These are phyloP conservation scores for Fusarium floridanum DNA, from an alignment of 2,329 filamentous ascomycete species.

Conservation along the genomic window DNA sequence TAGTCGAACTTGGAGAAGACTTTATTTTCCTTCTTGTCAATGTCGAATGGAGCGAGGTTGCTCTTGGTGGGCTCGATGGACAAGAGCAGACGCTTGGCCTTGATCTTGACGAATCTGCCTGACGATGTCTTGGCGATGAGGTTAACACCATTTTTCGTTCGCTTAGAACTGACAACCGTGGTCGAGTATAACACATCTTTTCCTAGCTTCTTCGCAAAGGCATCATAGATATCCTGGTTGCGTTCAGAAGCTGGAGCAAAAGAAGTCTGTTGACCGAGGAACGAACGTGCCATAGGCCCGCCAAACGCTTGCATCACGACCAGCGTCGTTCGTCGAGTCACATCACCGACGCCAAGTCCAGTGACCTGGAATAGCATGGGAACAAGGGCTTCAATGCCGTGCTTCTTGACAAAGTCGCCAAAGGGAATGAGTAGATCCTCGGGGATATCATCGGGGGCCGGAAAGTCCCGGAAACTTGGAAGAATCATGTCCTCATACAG, in stretches of 20 bases:
- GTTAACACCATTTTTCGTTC: slow-evolving; percentile 42
- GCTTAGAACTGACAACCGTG: slow-evolving; percentile 49
- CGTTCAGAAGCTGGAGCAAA: slow-evolving; percentile 52
- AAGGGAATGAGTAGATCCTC: slow-evolving; percentile 59
- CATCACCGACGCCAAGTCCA: slow-evolving; percentile 59
- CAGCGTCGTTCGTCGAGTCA: slow-evolving; percentile 58
- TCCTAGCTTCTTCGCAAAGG: slow-evolving; percentile 51
- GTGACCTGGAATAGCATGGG: slow-evolving; percentile 56
- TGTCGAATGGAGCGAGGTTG: slow-evolving; percentile 50
- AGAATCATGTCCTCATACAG: slow-evolving; percentile 50
- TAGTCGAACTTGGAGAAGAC: slow-evolving; percentile 53
- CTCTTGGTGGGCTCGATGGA: slow-evolving; percentile 52
- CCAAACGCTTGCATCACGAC: slow-evolving; percentile 60
- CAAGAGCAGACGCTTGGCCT: slow-evolving; percentile 52
- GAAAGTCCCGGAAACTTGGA: slow-evolving; percentile 56
- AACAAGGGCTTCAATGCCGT: slow-evolving; percentile 58
- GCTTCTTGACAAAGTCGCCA: slow-evolving; percentile 61
- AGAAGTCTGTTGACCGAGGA: slow-evolving; percentile 47
- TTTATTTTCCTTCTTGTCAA: slow-evolving; percentile 46
- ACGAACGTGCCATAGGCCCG: slow-evolving; percentile 50
- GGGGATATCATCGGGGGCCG: slow-evolving; percentile 52
- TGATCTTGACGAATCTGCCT: slow-evolving; percentile 45
- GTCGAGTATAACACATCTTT: slow-evolving; percentile 54
- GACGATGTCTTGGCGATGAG: slow-evolving; percentile 45
- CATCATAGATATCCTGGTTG: slow-evolving; percentile 58